Base-by-base conservation (phyloP, 2,329 filamentous ascomycete genomes). In the Fonsecaea erecta region DNA sequence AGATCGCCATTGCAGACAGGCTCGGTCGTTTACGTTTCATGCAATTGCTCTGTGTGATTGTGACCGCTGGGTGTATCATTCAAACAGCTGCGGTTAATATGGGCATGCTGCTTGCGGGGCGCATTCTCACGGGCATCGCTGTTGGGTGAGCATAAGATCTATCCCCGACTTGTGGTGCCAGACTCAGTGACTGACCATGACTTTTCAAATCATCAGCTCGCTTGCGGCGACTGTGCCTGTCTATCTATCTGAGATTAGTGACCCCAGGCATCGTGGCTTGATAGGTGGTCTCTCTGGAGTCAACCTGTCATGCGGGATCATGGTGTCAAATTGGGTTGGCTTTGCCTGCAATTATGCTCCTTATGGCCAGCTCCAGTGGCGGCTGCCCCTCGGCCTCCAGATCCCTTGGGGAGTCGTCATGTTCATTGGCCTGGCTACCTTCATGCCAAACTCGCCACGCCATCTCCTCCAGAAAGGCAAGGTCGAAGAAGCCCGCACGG, bases 221-320 rank as follows among this genome's bases (percentile, higher is more conserved):
- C 46, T 64, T 3, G 40, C 12, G n/a, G 59, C 51, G 65, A 69
- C 67, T 1, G 72, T 64, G 64, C 67, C 67, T 18, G 54, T 69
- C 55, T 69, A 69, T 46, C 63, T 69, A 28, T 63, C 57, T n/a
- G 67, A 69, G 28, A 69, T 83, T 73, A 82, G 81, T 59, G 37
- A 78, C 79, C 69, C 88, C 88, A 67, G 85, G 84, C 77, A 90
- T 68, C 87, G 90, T 73, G 90, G 90, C 74, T 88, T 90, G 60
- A 85, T 93, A 59, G 90, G 93, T n/a, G 86, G 89, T 1, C 89
- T 89, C 6, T 93, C 93, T 81, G 90, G 93, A 75, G 93, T 92
- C 82, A 91, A 87, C 76, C 88, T 93, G 76, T 93, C 90, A 63
- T 84, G 93, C 69, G 91, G 91, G 78, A 81, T 94, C 69, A 82